Percentiles rank a stretch among this genome's conserved stretches.
These are phyloP conservation scores for Aspergillus pseudoterreus DNA, from an alignment of 2,329 filamentous ascomycete genomes.

Conservation along the genomic window DNA sequence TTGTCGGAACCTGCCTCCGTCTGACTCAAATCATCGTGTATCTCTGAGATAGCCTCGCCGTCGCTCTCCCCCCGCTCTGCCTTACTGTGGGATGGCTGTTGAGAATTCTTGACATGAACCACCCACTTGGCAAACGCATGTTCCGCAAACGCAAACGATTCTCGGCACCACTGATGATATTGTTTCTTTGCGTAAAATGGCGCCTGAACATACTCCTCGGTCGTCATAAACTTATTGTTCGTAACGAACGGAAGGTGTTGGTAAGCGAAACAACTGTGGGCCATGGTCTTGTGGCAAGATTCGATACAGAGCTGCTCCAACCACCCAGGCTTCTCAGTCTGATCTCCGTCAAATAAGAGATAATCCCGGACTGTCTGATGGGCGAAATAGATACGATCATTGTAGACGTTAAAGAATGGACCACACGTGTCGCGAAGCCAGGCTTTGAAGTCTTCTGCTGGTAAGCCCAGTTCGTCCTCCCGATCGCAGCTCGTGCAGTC, in stretches of 20 bases:
- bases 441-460: not conserved
- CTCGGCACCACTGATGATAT: not conserved
- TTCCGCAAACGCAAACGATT: not conserved
- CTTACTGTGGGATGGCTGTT: not conserved
- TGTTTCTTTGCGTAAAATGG: not conserved
- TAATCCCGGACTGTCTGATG: slow-evolving; percentile 1
- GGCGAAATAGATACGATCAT: not conserved
- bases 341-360: not conserved
- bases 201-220: not conserved
- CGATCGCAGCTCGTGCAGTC: not conserved
- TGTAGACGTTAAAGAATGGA: not conserved
- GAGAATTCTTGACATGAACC: not conserved
- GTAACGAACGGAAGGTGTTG: not conserved
- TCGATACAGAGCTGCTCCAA: not conserved
- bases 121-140: slow-evolving; percentile 2
- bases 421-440: slow-evolving; percentile 1
- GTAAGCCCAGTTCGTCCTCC: not conserved
- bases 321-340: not conserved
- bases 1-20: not conserved
- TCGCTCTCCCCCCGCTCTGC: not conserved
- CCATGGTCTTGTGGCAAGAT: slow-evolving; percentile 1
- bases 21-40: not conserved
- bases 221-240: not conserved
- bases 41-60: not conserved
- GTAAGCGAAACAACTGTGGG: slow-evolving; percentile 1